Base-by-base conservation (phyloP, 2,329 filamentous ascomycete species). In the Nothophaeocryptopus gaeumannii region DNA sequence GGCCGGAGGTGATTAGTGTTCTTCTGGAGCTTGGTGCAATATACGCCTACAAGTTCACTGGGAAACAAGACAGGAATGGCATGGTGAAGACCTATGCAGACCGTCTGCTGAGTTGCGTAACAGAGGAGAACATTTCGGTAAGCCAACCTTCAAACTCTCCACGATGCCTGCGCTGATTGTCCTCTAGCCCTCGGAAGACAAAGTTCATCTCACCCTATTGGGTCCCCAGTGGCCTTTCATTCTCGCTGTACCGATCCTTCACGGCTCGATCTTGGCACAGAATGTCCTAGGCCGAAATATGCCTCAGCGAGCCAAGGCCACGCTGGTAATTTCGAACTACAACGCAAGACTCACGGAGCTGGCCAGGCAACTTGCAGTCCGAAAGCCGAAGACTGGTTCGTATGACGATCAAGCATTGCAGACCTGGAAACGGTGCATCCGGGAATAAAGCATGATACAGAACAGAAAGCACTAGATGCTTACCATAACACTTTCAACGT, bases 21-120 rank as follows among this genome's bases (percentile, higher is more conserved):
- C 69, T 71, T 44, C 60, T 75, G 5, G 72, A 74, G 58, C 53
- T 77, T 60, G 65, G 70, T 13, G 72, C 73, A 26, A 63, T 71
- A 5, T 61, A 67, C 38, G 70, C 69, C 3, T 65, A 69, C 44
- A 66, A 62, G 50, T 62, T 72, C 45, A 49, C 56, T 5, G 61
- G 51, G 1, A 65, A 61, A 1, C 47, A 62, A 48, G 70, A 72
- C 38, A 65, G 56, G 30, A 66, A 70, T 37, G 64, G 66, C 1
- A 64, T 69, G 16, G 72, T 76, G 26, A 66, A 64, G 50, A 68
- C 61, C 36, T 71, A 73, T 44, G 67, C 69, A 5, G 61, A 65
- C 36, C 62, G 72, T 20, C 50, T 77, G 44, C 59, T 76, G 47
- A 57, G 45, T 9, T 45, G 40, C 7, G 34, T 50, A 15, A 12